phyloP scores from a whole-genome alignment of 805 yeast species.

The Saccharomycopsis sp. region DNA sequence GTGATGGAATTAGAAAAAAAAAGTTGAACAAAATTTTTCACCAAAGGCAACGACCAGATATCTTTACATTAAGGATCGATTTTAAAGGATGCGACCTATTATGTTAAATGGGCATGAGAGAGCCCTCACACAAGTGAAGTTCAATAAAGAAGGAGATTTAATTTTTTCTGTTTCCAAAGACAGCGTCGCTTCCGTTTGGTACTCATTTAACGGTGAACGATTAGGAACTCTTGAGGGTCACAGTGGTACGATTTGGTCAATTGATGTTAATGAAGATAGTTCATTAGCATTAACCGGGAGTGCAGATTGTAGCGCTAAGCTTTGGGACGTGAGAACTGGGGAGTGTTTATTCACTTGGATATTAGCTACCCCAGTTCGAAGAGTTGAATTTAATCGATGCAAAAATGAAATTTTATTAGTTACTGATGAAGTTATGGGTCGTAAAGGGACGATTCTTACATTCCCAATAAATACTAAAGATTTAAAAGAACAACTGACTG shows the following conservation, averaged over 20 bases:
- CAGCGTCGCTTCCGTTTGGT: slow-evolving; percentile 86
- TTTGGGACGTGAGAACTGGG: slow-evolving; percentile 83
- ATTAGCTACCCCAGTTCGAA: slow-evolving; percentile 79
- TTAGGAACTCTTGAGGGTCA: slow-evolving; percentile 88
- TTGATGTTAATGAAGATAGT: slow-evolving; percentile 74
- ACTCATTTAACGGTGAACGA: slow-evolving; percentile 91
- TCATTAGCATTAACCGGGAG: slow-evolving; percentile 76
- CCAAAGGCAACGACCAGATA: not conserved
- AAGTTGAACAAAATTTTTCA: not conserved
- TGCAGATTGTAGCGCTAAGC: slow-evolving; percentile 78
- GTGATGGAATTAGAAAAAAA: not conserved
- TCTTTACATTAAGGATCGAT: too few relatives aligned
- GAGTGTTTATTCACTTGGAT: slow-evolving; percentile 65
- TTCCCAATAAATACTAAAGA: slow-evolving; percentile 53
- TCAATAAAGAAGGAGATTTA: slow-evolving; percentile 91
- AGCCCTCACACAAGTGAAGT: slow-evolving; percentile 93
- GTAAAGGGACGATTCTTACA: slow-evolving; percentile 66
- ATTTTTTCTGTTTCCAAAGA: slow-evolving; percentile 91
- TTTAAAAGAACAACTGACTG: slow-evolving; percentile 37
- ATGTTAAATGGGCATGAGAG: slow-evolving; percentile 81
- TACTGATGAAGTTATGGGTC: slow-evolving; percentile 90
- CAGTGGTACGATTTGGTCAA: slow-evolving; percentile 90
- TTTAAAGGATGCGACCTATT: slow-evolving; percentile 15
- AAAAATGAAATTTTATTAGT: slow-evolving; percentile 68
- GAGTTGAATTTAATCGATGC: slow-evolving; percentile 72